Percentiles rank a stretch among this genome's conserved stretches.
Evolutionary conservation across 352 stramenopile genomes (phyloP).

Genomic region (Pythium phragmitis): DNA sequence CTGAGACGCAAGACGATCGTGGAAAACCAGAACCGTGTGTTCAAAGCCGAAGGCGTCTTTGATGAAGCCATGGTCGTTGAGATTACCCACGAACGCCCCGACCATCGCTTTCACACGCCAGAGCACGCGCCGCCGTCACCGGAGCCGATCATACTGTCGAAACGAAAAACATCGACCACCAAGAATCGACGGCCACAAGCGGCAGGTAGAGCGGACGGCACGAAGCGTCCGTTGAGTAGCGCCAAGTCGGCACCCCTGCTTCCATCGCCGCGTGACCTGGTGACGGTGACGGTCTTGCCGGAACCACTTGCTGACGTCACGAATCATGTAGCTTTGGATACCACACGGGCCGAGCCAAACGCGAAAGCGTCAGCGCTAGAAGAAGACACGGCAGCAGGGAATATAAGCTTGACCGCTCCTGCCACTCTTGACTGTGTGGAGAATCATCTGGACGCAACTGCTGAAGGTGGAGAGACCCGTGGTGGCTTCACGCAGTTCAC

Average conservation of each 20-base stretch:
- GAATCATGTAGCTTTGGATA: too few species aligned
- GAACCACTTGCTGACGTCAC: neutral
- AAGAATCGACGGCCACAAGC: neutral
- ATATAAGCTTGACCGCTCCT: neutral
- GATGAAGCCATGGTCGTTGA: constrained; percentile 53
- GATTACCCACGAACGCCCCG: constrained; percentile 53
- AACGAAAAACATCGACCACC: neutral
- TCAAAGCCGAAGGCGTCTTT: constrained; percentile 40
- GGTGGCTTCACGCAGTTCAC: neutral
- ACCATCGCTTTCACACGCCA: constrained; percentile 20
- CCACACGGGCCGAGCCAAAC: neutral
- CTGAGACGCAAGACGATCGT: constrained; percentile 37
- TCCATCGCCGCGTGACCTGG: neutral
- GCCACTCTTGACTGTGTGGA: neutral
- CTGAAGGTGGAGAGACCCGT: neutral
- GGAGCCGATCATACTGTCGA: neutral
- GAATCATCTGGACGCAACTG: neutral
- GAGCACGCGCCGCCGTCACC: constrained; percentile 13
- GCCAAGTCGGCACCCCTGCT: constrained; percentile 6
- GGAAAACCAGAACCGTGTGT: constrained; percentile 33
- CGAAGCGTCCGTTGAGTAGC: neutral
- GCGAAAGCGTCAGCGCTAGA: neutral
- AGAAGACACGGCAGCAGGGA: constrained; percentile 18
- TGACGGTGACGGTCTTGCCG: neutral
- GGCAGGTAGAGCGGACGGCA: neutral